Base-by-base conservation (phyloP, 208 protist species). In the Wallacemonas sp. region DNA sequence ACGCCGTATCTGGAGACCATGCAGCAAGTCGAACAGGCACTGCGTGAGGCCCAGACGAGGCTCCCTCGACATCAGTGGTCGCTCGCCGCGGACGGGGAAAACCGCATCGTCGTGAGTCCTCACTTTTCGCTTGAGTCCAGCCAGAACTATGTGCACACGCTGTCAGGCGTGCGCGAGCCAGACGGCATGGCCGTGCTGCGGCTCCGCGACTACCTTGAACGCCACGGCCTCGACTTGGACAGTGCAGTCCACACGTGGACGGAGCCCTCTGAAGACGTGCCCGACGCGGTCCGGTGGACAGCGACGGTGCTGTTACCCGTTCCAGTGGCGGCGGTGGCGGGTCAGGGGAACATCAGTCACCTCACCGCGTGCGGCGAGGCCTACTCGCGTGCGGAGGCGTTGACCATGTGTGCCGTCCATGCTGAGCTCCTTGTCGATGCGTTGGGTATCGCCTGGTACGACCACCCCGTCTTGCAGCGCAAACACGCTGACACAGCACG, bases 151-250 rank as follows among this genome's bases (percentile, higher is more conserved):
- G 75, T 85, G 2, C 90, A 96, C 76, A 93, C 91, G 16, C 76
- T 96, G 19, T 43, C 80, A n/a, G 76, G 75, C 12, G 86, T 94
- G 34, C 80, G 91, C 9, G 63, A 69, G 26, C 81, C 85, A 0
- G 91, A 96, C 52, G 49, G 30, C 9, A 70, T 76, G 47, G 79
- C 76, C 5, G 41, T 75, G 17, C 46, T 72, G 23, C 81, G 91
- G 1, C 66, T 94, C 14, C 69, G 73, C 2, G 91, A 96, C 74
- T 96, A 92, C 68, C 62, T 96, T n/a, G 88, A 96, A 70, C 85
- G 91, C 1, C 80, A 96, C 67, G 91, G 91, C 38, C 93, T 88
- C 65, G 46, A 69, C 11, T 47, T 83, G 3, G 80, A 90, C 9
- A 67, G 49, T 17, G 54, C 63, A 19, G 16, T 84, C 29, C 29